These are phyloP conservation scores for Pyrenochaeta sp. DNA, from an alignment of 2,329 filamentous ascomycete genomes.

Conservation along the genomic window DNA sequence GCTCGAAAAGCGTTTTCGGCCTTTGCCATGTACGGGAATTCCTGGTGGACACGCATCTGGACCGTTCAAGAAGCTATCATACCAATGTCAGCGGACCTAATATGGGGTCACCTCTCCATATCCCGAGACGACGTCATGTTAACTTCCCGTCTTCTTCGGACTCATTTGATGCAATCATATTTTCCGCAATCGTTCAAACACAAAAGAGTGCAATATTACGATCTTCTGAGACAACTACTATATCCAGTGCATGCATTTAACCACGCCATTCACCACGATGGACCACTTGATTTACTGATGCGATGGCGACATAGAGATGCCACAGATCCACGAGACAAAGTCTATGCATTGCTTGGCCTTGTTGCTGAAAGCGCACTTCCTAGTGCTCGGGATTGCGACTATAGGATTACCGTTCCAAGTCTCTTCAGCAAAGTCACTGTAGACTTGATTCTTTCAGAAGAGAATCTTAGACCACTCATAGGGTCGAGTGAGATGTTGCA, in stretches of 20 bases:
- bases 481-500: constrained; percentile 20
- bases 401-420: constrained; percentile 1
- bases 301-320: constrained; percentile 27
- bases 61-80: constrained; percentile 29
- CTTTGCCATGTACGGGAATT: constrained; percentile 27
- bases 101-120: constrained; percentile 21
- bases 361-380: constrained; percentile 3
- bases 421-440: constrained; percentile 19
- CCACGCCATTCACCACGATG: constrained; percentile 13
- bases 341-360: constrained; percentile 32
- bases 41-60: constrained; percentile 30
- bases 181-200: too few species aligned
- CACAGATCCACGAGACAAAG: constrained; percentile 33
- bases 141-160: constrained; percentile 8
- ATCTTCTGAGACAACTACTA: constrained; percentile 16
- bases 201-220: constrained; percentile 2
- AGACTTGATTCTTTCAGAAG: constrained; percentile 19
- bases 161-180: too few species aligned
- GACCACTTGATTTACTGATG: constrained; percentile 22
- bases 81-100: constrained; percentile 9
- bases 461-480: constrained; percentile 17
- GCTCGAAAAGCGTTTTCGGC: constrained; percentile 17
- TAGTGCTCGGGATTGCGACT: constrained; percentile 12
- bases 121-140: constrained; percentile 1
- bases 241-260: constrained; percentile 26